Base-by-base conservation (phyloP, 306 rosid species). In the Clitoria ternatea region DNA sequence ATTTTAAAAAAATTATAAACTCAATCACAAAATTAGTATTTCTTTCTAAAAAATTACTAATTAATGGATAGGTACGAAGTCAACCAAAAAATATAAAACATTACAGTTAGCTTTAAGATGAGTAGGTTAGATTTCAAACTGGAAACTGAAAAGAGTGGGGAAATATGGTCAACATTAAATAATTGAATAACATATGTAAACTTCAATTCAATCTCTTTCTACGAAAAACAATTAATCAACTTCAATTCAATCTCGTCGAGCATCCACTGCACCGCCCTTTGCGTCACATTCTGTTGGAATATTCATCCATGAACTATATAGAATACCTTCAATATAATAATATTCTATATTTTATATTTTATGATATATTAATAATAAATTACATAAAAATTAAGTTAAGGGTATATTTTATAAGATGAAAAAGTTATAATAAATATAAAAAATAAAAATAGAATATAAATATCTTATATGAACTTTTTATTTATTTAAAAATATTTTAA, bases 201-300 rank as follows among this genome's bases (percentile, higher is more conserved):
- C 10, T 2, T 44, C 15, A 17, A 1, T 15, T 1, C 14, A 1
- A 2, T 45, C 3, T 11, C 19, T 29, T 7, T 13, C 20, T 35
- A 33, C 35, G 15, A 9, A 72, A 69, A 60, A 59, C 69, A 72
- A 55, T 7, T 40, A 36, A 54, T 55, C 43, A 26, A 65, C 10
- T 2, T 44, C 15, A 17, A 1, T 15, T 1, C 14, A 1, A 2
- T 45, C 3, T 11, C 19, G 17, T 7, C 30, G 30, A 22, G n/a
- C n/a, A 15, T 26, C 15, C 24, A 39, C 6, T 23, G 20, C 29
- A 24, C 40, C 9, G 20, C 9, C 39, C 7, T 15, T 69, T 69
- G 53, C 30, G 30, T 53, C 65, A 53, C 17, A 47, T 47, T 17
- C 18, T 22, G 26, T 30, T 65, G 23, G 71, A 61, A 30, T 49